Base-by-base conservation (phyloP, 495 filamentous ascomycete species). In the Lasiosphaeriaceae sp. region DNA sequence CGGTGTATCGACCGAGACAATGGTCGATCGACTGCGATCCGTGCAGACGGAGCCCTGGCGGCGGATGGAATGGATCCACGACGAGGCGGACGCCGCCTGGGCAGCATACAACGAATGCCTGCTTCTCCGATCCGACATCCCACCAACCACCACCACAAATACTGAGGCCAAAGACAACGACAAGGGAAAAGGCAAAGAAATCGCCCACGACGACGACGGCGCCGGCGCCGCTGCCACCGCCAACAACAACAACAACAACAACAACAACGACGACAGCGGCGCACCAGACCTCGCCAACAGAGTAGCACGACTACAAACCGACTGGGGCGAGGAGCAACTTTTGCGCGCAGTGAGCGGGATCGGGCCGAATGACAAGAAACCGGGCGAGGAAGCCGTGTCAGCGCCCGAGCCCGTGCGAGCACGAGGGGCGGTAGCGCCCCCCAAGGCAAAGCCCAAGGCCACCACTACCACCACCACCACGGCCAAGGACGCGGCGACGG, bases 11-110 rank as follows among this genome's bases (percentile, higher is more conserved):
- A 72, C 74, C 9, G 77, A 80, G 56, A 78, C 77, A 1, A 78
- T 80, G 70, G 68, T 67, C 11, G 74, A 77, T 57, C 74, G 77
- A 1, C 60, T 78, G 50, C 71, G 71, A 55, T 64, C 71, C 24
- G 76, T 79, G 3, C 76, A 79, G 62, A 61, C 56, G 1, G 77
- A 80, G 51, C 50, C 64, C 2, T 80, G 77, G 77, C 54, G 57
- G 39, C 61, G 57, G 22, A 68, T 80, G 47, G 66, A 71, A 52
- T 79, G 74, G 66, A 64, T 69, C 41, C 68, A 77, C 51, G 77
- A 80, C 51, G 70, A 78, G 48, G 65, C 65, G 52, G 65, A 72
- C n/a, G 58, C 58, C 37, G 65, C 77, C 2, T 80, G 77, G 77
- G 61, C 56, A 44, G 69, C 71, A 16, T 80, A 75, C 63, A 66